phyloP scores from a whole-genome alignment of 2,329 filamentous ascomycete species.

The Epichloe gansuensis region DNA sequence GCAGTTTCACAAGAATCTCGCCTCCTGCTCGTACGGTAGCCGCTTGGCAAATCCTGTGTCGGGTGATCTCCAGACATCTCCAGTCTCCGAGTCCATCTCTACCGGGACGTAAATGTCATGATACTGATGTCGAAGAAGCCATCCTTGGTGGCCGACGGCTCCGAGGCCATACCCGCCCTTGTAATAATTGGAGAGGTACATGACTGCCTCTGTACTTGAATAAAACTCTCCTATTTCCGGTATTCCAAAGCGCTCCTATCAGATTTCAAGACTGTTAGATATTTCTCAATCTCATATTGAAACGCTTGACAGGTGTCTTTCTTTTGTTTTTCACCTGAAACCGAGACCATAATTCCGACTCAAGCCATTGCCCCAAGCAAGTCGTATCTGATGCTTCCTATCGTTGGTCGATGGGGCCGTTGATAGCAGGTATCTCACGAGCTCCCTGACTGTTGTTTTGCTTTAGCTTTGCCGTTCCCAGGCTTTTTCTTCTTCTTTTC shows the following conservation, averaged over 20 bases:
- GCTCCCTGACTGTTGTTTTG: constrained; percentile 2
- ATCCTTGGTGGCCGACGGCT: constrained; percentile 6
- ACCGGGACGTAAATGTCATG: constrained; percentile 2
- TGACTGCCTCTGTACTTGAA: constrained; percentile 3
- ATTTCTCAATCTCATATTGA: neutral
- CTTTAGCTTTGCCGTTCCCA: neutral
- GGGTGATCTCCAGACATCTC: constrained; percentile 4
- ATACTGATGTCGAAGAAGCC: constrained; percentile 1
- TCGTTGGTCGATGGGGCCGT: constrained; percentile 3
- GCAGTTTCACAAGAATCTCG: constrained; percentile 4
- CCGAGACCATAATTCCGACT: constrained; percentile 5
- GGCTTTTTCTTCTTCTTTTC: neutral
- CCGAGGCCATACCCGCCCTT: constrained; percentile 1
- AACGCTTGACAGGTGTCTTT: neutral
- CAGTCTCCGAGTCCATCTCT: constrained; percentile 3
- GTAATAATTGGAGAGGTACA: neutral
- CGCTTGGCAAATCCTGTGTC: constrained; percentile 5
- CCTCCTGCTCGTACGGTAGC: constrained; percentile 6
- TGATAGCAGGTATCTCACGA: constrained; percentile 5
- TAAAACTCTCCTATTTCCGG: constrained; percentile 7
- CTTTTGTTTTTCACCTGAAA: neutral
- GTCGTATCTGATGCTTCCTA: constrained; percentile 2
- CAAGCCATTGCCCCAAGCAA: constrained; percentile 6
- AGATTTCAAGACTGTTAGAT: neutral
- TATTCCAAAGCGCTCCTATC: constrained; percentile 6